phyloP scores from a whole-genome alignment of 129 eudicot species.

The Oenanthe sinensis region DNA sequence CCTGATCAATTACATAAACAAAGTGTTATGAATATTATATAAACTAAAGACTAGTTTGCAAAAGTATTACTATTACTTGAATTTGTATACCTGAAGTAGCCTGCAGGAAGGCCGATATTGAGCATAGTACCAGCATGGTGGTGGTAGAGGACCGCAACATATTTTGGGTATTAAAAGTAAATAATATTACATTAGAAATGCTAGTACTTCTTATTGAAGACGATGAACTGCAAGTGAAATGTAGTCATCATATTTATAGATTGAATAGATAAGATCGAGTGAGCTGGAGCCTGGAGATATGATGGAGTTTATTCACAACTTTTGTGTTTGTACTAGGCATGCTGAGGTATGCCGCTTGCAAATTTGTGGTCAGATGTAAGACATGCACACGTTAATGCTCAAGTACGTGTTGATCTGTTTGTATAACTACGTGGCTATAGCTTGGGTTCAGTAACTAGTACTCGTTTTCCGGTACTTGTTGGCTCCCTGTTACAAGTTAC shows the following conservation, averaged over 20 bases:
- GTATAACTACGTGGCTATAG: not conserved
- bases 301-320: not conserved
- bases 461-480: not conserved
- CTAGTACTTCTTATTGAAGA: not conserved
- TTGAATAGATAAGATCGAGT: not conserved
- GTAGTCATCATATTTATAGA: not conserved
- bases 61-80: not conserved
- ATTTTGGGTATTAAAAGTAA: not conserved
- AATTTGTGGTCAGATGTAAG: not conserved
- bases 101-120: not conserved
- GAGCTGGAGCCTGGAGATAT: not conserved
- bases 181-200: not conserved
- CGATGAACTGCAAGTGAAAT: not conserved
- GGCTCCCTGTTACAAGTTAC: not conserved
- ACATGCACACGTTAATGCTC: not conserved
- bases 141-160: not conserved
- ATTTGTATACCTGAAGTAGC: constrained; percentile 1
- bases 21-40: not conserved
- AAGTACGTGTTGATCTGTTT: not conserved
- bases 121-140: not conserved
- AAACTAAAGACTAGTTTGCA: not conserved
- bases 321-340: constrained; percentile 1
- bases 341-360: not conserved
- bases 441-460: too few relatives aligned
- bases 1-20: not conserved